Conservation (phyloP, 2,329 filamentous ascomycete genomes). For the Talaromyces islandicus region DNA sequence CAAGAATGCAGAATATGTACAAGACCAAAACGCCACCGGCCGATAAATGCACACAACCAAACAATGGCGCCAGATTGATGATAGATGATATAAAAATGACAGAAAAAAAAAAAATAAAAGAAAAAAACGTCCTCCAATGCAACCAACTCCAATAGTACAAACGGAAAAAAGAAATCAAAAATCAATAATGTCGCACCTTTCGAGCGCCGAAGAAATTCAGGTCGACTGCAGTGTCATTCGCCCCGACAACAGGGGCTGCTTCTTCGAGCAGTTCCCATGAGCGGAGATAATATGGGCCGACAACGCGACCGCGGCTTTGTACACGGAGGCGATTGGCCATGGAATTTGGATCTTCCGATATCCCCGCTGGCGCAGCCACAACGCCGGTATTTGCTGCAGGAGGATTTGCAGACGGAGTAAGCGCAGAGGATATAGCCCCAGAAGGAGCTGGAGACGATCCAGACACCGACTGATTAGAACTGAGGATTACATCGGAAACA, state of each 20-base stretch:
- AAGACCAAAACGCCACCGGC: conserved; percentile 1
- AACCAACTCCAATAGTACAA: not conserved
- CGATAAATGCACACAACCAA: not conserved
- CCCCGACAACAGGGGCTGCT: conserved; percentile 36
- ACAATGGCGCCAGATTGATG: not conserved
- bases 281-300: conserved; percentile 30
- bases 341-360: conserved; percentile 22
- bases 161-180: not conserved
- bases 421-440: conserved; percentile 20
- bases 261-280: conserved; percentile 43
- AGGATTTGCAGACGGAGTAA: conserved; percentile 20
- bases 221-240: conserved; percentile 41
- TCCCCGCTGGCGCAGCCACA: conserved; percentile 9
- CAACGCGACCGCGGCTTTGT: conserved; percentile 29
- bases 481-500: conserved; percentile 17
- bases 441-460: conserved; percentile 26
- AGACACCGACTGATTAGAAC: conserved; percentile 19
- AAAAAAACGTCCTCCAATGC: not conserved
- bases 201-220: conserved; percentile 38
- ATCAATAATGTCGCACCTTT: conserved; percentile 22
- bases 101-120: not conserved
- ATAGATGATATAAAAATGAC: not conserved
- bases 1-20: not conserved
- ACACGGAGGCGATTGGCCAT: conserved; percentile 28
- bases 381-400: conserved; percentile 13